Evolutionary conservation across 768 basidiomycete species (phyloP).

Genomic region (Pisolithus orientalis): DNA sequence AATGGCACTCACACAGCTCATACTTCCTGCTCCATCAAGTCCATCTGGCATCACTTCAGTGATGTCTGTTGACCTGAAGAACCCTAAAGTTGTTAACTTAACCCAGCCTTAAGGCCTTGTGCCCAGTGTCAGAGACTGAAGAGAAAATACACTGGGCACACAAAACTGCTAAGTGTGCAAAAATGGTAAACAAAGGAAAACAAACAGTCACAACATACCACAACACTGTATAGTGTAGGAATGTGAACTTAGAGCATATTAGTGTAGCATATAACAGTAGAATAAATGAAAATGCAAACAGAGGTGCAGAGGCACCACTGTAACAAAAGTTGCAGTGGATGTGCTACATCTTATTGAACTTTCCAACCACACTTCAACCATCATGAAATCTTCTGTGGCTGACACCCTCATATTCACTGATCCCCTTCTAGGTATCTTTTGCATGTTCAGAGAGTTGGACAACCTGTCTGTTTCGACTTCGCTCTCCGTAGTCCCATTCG

Average conservation of each 20-base stretch:
- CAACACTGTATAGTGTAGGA: too few species aligned
- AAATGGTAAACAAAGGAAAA: too few species aligned
- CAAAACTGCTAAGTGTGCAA: too few species aligned
- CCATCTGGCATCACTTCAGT: constrained; percentile 5
- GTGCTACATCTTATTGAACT: constrained; percentile 86
- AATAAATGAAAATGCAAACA: too few species aligned
- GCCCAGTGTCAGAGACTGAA: too few species aligned
- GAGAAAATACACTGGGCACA: too few species aligned
- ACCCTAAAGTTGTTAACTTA: too few species aligned
- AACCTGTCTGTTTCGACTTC: constrained; percentile 57
- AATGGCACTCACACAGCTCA: constrained; percentile 84
- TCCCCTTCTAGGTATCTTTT: constrained; percentile 66
- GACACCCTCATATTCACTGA: constrained; percentile 68
- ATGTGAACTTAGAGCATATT: too few species aligned
- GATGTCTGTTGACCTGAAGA: constrained; percentile 9
- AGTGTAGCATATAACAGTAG: too few species aligned
- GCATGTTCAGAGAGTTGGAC: constrained; percentile 70
- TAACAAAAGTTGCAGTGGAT: constrained; percentile 48
- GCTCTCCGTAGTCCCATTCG: constrained; percentile 69
- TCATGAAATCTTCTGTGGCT: constrained; percentile 59
- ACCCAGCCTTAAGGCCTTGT: too few species aligned
- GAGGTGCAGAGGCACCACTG: too few species aligned
- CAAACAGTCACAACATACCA: too few species aligned
- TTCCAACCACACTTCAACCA: constrained; percentile 56
- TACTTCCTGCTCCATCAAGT: constrained; percentile 38